phyloP scores from a whole-genome alignment of 306 rosid species.

The Nissolia schottii region DNA sequence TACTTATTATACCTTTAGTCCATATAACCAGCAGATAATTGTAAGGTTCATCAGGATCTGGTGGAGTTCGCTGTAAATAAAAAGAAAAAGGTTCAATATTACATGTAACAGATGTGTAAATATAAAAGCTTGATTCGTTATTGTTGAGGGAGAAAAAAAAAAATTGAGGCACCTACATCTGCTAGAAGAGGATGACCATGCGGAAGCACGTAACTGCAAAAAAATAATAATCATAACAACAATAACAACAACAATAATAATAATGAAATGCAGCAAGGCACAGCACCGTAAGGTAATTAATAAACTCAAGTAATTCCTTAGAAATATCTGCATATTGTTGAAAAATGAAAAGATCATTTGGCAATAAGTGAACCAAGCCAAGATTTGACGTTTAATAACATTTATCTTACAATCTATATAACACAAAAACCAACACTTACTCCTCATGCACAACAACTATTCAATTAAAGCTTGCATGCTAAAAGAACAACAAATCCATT shows the following conservation, averaged over 20 bases:
- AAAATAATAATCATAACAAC: not conserved
- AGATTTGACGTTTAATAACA: not conserved
- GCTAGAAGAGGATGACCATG: conserved; percentile 39
- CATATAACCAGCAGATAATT: conserved; percentile 52
- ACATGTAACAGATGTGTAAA: not conserved
- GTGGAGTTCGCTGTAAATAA: conserved; percentile 31
- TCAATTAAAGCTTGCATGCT: too few species aligned
- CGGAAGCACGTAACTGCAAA: conserved; percentile 48
- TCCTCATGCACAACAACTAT: too few species aligned
- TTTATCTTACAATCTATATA: too few species aligned
- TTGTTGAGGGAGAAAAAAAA: not conserved
- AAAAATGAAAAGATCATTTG: not conserved
- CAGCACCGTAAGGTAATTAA: not conserved
- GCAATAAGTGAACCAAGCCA: not conserved
- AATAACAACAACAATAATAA: too few species aligned
- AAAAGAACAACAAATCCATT: too few species aligned
- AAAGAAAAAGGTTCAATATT: not conserved
- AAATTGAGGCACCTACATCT: conserved; percentile 14
- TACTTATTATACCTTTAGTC: conserved; percentile 38
- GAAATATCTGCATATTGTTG: not conserved
- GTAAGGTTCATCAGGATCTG: conserved; percentile 37
- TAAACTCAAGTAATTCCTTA: not conserved
- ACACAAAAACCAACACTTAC: too few species aligned
- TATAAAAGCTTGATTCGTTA: not conserved
- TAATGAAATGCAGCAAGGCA: not conserved